Conservation (phyloP, 2,329 filamentous ascomycete species). For the Cercospora zeina region DNA sequence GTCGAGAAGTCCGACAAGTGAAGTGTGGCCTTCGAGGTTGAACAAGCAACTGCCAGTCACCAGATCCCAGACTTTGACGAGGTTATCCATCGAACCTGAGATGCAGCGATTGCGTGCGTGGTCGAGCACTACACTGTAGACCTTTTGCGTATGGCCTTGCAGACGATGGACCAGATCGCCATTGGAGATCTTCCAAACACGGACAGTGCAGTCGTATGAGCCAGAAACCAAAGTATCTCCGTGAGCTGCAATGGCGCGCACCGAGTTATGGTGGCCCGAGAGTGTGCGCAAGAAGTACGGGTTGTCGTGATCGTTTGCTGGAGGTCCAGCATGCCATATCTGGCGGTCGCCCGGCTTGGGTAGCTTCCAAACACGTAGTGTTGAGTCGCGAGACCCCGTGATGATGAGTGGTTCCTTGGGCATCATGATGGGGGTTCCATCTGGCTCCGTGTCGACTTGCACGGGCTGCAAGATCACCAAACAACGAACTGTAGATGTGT, state of each 20-base stretch:
- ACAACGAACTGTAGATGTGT: constrained; percentile 95
- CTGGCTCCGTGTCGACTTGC: constrained; percentile 67
- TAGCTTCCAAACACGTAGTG: constrained; percentile 89
- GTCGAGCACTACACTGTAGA: constrained; percentile 95
- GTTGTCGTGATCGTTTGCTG: constrained; percentile 74
- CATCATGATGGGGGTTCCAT: constrained; percentile 80
- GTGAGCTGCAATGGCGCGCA: constrained; percentile 91
- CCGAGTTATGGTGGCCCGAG: constrained; percentile 85
- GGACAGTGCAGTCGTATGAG: constrained; percentile 92
- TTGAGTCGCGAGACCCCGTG: constrained; percentile 92
- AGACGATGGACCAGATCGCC: constrained; percentile 83
- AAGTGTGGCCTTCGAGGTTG: constrained; percentile 88
- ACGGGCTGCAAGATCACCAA: constrained; percentile 90
- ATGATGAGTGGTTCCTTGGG: constrained; percentile 95
- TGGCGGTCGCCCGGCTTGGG: constrained; percentile 74
- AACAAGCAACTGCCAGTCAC: constrained; percentile 80
- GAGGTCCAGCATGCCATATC: constrained; percentile 76
- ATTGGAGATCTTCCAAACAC: constrained; percentile 96
- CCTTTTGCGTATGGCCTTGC: constrained; percentile 85
- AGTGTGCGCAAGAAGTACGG: constrained; percentile 92
- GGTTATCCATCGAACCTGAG: constrained; percentile 96
- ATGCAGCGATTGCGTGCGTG: constrained; percentile 91
- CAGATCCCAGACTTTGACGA: constrained; percentile 97
- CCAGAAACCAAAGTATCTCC: constrained; percentile 96
- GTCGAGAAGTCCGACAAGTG: constrained; percentile 88